Percentiles rank a stretch among this genome's conserved stretches.
These are phyloP conservation scores for Phlebiopsis flavidoalba DNA, from an alignment of 768 basidiomycete species.

Conservation along the genomic window DNA sequence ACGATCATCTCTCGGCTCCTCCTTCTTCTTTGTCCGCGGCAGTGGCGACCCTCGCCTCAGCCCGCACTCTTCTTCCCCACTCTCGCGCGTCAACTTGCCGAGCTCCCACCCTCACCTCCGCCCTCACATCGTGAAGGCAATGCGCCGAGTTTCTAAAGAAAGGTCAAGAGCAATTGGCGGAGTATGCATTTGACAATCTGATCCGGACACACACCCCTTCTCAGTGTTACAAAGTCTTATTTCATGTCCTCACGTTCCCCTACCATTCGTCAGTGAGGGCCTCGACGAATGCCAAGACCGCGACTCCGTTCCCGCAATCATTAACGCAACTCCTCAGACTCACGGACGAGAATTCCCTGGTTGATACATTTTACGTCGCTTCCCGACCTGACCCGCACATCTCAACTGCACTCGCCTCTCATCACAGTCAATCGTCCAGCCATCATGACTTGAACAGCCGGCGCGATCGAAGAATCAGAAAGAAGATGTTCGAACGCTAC, in stretches of 20 bases:
- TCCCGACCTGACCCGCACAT: not conserved
- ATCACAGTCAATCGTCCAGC: not conserved
- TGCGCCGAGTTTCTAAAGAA: not conserved
- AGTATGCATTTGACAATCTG: not conserved
- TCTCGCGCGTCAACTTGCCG: conserved; percentile 2
- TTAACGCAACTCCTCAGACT: not conserved
- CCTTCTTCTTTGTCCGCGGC: conserved; percentile 1
- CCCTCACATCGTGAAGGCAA: not conserved
- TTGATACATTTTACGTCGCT: not conserved
- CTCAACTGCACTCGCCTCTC: not conserved
- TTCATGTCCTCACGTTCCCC: not conserved
- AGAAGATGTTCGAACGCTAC: not conserved
- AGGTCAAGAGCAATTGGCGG: not conserved
- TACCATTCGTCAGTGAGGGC: not conserved
- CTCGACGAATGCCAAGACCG: not conserved
- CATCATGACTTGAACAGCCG: not conserved
- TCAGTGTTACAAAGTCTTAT: not conserved
- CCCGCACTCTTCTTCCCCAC: not conserved
- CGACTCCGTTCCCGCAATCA: not conserved
- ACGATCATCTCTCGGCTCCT: not conserved
- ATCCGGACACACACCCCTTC: not conserved
- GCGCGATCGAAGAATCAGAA: not conserved
- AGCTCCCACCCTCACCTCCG: not conserved
- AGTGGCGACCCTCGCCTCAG: not conserved
- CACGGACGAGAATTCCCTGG: not conserved